Conservation (phyloP, 2,329 filamentous ascomycete species). For the Ceratocystiopsis sp. region DNA sequence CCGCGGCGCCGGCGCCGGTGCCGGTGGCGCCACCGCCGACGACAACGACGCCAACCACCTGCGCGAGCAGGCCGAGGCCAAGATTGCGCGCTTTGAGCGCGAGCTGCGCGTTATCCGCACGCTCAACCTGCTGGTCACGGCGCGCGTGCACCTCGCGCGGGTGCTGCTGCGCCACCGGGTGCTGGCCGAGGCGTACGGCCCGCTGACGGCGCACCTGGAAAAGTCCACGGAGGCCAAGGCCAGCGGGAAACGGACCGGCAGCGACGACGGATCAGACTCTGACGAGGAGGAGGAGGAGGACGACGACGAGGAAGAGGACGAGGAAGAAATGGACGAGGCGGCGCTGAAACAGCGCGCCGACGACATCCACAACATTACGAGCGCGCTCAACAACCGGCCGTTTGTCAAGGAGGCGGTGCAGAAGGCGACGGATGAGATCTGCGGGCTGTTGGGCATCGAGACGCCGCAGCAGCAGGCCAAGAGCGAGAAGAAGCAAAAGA, state of each 20-base stretch:
- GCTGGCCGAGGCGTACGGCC: conserved; percentile 30
- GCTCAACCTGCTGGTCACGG: conserved; percentile 39
- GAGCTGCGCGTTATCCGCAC: conserved; percentile 42
- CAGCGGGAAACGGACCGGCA: conserved; percentile 18
- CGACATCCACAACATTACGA: conserved; percentile 45
- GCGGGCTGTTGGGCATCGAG: conserved; percentile 26
- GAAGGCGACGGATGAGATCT: conserved; percentile 31
- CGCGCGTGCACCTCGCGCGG: conserved; percentile 37
- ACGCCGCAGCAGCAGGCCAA: conserved; percentile 22
- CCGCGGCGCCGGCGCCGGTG: not conserved
- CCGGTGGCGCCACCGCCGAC: conserved; percentile 8
- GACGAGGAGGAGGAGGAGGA: not conserved
- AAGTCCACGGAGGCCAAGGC: conserved; percentile 28
- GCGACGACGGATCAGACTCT: not conserved
- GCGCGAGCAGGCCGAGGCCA: conserved; percentile 17
- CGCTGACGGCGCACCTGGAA: conserved; percentile 16
- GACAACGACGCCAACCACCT: conserved; percentile 8
- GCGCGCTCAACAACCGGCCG: conserved; percentile 34
- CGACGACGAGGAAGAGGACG: not conserved
- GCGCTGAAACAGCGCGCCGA: conserved; percentile 15
- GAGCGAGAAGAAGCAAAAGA: not conserved
- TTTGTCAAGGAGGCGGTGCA: conserved; percentile 32
- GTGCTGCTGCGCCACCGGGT: conserved; percentile 36
- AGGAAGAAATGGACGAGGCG: not conserved
- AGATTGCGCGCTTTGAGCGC: conserved; percentile 42